Conservation (phyloP, 1,284 basidiomycete genomes). For the Phylloboletellus chloephorus region DNA sequence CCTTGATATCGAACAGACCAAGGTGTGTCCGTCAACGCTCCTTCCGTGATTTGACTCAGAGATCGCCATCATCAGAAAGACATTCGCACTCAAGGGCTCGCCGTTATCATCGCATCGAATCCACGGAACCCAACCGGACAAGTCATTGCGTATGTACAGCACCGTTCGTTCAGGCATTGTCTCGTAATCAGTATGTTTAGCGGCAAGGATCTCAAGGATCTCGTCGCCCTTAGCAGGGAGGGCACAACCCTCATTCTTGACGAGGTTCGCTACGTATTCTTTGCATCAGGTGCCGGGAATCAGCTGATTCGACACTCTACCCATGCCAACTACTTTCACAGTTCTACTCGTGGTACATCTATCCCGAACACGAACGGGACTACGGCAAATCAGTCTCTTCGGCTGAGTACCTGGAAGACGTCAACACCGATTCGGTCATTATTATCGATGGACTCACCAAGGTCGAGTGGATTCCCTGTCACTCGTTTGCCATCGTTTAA, state of each 20-base stretch:
- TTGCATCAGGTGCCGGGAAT: background rate
- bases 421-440: slow-evolving; percentile 76
- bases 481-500: background rate
- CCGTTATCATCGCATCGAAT: slow-evolving; percentile 86
- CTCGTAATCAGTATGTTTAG: slow-evolving; percentile 31
- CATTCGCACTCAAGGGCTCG: slow-evolving; percentile 73
- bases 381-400: slow-evolving; percentile 78
- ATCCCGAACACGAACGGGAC: slow-evolving; percentile 72
- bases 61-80: slow-evolving; percentile 49
- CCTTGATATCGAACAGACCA: slow-evolving; percentile 71
- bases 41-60: slow-evolving; percentile 6
- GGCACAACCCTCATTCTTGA: slow-evolving; percentile 82
- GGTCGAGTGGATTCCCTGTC: slow-evolving; percentile 35
- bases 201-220: slow-evolving; percentile 75
- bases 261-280: slow-evolving; percentile 49
- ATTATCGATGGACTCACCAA: slow-evolving; percentile 93
- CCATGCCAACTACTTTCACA: slow-evolving; percentile 26
- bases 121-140: slow-evolving; percentile 92
- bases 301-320: background rate
- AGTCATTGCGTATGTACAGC: slow-evolving; percentile 40
- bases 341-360: slow-evolving; percentile 93
- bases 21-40: slow-evolving; percentile 34
- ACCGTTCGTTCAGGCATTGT: slow-evolving; percentile 13
- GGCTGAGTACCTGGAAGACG: slow-evolving; percentile 80
- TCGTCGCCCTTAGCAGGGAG: slow-evolving; percentile 69